Percentiles rank a stretch among this genome's conserved stretches.
phyloP scores from a whole-genome alignment of 305 asterid genomes.

The Fraxinus greggii region DNA sequence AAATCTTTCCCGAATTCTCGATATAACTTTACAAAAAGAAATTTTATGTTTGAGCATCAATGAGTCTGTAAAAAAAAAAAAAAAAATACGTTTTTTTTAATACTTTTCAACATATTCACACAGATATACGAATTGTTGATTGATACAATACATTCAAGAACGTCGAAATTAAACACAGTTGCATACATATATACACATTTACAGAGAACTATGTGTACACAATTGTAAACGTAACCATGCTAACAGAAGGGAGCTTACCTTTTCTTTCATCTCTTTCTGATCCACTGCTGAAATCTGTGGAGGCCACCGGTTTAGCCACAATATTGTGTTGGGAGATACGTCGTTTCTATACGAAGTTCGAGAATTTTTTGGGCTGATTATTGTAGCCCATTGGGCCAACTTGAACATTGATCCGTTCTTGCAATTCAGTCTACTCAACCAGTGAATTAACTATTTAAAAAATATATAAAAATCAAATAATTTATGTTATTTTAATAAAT shows the following conservation, averaged over 20 bases:
- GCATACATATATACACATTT: not conserved
- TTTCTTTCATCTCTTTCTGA: slow-evolving; percentile 30
- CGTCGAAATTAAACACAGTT: not conserved
- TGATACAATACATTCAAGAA: not conserved
- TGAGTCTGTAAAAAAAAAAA: not conserved
- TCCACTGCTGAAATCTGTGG: slow-evolving; percentile 28
- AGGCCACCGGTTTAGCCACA: slow-evolving; percentile 24
- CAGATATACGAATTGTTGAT: not conserved
- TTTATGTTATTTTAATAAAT: not conserved
- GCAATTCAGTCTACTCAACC: not conserved
- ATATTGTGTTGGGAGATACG: not conserved
- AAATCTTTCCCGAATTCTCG: not conserved
- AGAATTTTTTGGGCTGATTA: not conserved
- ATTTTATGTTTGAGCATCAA: not conserved
- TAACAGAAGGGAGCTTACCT: slow-evolving; percentile 21
- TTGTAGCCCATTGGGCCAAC: not conserved
- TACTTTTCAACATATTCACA: not conserved
- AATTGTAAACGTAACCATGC: not conserved
- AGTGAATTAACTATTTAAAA: no score
- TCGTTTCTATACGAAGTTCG: not conserved
- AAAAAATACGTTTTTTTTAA: no score
- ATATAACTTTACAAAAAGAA: not conserved
- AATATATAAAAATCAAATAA: not conserved
- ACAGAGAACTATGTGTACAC: not conserved
- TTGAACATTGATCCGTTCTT: not conserved